Conservation (phyloP, 208 protist species). For the Trypanosomatidae sp. region DNA sequence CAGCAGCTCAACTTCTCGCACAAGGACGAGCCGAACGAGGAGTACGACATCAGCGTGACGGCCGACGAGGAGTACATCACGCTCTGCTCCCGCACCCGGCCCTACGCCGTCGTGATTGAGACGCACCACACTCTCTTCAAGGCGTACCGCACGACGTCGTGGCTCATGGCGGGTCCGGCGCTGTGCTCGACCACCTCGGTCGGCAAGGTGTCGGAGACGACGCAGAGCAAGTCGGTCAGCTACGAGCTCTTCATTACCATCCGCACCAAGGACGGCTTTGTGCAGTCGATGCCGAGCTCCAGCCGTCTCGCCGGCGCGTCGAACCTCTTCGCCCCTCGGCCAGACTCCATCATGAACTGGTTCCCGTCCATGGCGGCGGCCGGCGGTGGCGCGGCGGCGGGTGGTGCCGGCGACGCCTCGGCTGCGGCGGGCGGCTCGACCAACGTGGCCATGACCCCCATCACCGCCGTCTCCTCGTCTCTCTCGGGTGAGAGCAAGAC, state of each 20-base stretch:
- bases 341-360: constrained; percentile 58
- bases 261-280: constrained; percentile 71
- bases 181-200: constrained; percentile 73
- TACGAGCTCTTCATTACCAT: constrained; percentile 80
- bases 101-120: constrained; percentile 79
- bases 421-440: constrained; percentile 14
- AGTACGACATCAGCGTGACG: constrained; percentile 74
- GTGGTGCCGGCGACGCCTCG: constrained; percentile 4
- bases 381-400: constrained; percentile 11
- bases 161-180: constrained; percentile 60
- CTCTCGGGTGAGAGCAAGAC: constrained; percentile 63
- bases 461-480: constrained; percentile 85
- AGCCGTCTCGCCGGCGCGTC: constrained; percentile 71
- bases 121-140: constrained; percentile 73
- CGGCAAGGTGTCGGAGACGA: constrained; percentile 69
- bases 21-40: constrained; percentile 30
- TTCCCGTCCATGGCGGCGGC: constrained; percentile 44
- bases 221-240: constrained; percentile 64
- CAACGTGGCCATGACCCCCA: constrained; percentile 25
- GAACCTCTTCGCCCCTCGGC: constrained; percentile 33
- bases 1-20: constrained; percentile 75
- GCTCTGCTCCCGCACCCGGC: constrained; percentile 52
- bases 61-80: constrained; percentile 88
- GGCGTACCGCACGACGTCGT: constrained; percentile 79
- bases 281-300: constrained; percentile 68